phyloP scores from a whole-genome alignment of 2,329 filamentous ascomycete genomes.

The Colletotrichum noveboracense region DNA sequence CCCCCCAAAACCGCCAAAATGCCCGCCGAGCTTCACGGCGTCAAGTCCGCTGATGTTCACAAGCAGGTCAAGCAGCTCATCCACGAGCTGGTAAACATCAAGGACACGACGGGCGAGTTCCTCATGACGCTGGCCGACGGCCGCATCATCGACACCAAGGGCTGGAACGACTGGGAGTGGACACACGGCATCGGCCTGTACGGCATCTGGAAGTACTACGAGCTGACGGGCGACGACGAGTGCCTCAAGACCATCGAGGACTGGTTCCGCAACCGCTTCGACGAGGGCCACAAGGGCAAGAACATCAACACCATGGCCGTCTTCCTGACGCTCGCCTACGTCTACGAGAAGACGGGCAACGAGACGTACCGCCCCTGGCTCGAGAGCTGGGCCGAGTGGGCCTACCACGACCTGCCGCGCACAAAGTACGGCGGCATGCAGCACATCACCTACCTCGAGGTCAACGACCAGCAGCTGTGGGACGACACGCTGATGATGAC shows the following conservation, averaged over 20 bases:
- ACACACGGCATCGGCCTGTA: slow-evolving; percentile 82
- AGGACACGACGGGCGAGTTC: slow-evolving; percentile 77
- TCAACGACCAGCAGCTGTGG: slow-evolving; percentile 80
- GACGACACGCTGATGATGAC: slow-evolving; percentile 92
- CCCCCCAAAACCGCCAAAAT: slow-evolving; percentile 27
- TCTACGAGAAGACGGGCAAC: slow-evolving; percentile 78
- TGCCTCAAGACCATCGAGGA: slow-evolving; percentile 71
- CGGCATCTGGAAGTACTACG: slow-evolving; percentile 83
- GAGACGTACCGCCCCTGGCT: slow-evolving; percentile 77
- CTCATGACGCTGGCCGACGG: slow-evolving; percentile 74
- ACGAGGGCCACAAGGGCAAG: slow-evolving; percentile 76
- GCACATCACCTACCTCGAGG: slow-evolving; percentile 74
- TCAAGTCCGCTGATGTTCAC: slow-evolving; percentile 54
- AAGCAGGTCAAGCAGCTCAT: slow-evolving; percentile 70
- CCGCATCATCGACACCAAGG: slow-evolving; percentile 82
- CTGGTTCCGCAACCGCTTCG: slow-evolving; percentile 75
- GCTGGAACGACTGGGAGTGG: slow-evolving; percentile 86
- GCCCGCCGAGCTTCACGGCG: slow-evolving; percentile 47
- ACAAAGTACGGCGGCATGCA: slow-evolving; percentile 77
- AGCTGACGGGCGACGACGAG: slow-evolving; percentile 66
- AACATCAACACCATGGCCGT: slow-evolving; percentile 88
- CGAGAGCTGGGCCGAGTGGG: slow-evolving; percentile 83
- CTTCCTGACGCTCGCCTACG: slow-evolving; percentile 75
- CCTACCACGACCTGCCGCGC: slow-evolving; percentile 75
- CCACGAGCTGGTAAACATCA: slow-evolving; percentile 77